Conservation (phyloP, 306 rosid genomes). For the Canavalia gladiata region DNA sequence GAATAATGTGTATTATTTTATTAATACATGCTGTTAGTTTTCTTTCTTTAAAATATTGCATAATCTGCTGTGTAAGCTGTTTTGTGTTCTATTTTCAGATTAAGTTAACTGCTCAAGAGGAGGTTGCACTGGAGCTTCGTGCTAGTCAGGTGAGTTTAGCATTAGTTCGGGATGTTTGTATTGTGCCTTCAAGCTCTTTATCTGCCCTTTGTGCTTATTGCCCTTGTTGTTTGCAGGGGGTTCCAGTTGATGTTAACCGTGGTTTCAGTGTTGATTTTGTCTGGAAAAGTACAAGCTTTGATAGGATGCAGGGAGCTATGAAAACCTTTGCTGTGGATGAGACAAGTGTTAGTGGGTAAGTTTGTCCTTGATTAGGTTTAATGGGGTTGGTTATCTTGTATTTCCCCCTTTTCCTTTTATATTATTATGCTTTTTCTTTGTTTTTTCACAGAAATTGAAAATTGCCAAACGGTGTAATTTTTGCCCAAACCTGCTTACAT, state of each 20-base stretch:
- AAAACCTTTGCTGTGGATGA: slow-evolving; percentile 99
- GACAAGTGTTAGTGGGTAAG: slow-evolving; percentile 99
- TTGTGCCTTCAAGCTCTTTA: slow-evolving; percentile 21
- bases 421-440: neutral
- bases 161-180: slow-evolving; percentile 9
- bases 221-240: slow-evolving; percentile 75
- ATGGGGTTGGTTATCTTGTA: slow-evolving; percentile 9
- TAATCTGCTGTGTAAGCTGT: slow-evolving; percentile 7
- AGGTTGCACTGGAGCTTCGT: slow-evolving; percentile 98
- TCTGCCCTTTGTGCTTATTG: slow-evolving; percentile 35
- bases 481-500: neutral
- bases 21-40: neutral
- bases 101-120: slow-evolving; percentile 97
- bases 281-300: slow-evolving; percentile 99
- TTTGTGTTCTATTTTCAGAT: slow-evolving; percentile 65
- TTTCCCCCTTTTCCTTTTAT: neutral
- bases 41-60: slow-evolving; percentile 10
- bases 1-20: slow-evolving; percentile 12
- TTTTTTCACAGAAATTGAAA: neutral
- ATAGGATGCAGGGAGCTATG: slow-evolving; percentile 99
- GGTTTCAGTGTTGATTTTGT: slow-evolving; percentile 99
- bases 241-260: slow-evolving; percentile 95
- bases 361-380: slow-evolving; percentile 13
- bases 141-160: slow-evolving; percentile 81
- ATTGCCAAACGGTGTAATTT: slow-evolving; percentile 32